These are phyloP conservation scores for Rhodocollybia butyracea DNA, from an alignment of 768 basidiomycete species.

Conservation along the genomic window DNA sequence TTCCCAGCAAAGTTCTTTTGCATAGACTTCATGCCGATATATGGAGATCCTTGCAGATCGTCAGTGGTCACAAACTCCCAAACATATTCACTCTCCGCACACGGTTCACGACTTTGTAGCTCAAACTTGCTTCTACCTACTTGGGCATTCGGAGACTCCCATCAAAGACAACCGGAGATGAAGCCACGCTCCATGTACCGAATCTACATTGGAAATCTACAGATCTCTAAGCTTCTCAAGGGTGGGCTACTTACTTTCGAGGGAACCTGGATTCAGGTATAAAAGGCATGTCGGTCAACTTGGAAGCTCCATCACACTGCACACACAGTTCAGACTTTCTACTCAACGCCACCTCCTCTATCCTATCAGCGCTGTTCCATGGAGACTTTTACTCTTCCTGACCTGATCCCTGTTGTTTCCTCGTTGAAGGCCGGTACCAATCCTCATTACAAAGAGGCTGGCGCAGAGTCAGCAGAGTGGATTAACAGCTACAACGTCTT, in stretches of 20 bases:
- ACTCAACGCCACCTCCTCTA: constrained; percentile 11
- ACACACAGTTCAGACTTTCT: background rate
- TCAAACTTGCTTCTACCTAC: background rate
- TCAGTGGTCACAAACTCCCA: too few relatives aligned
- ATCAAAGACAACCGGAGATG: constrained; percentile 6
- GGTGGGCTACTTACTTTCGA: background rate
- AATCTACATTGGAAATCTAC: constrained; percentile 4
- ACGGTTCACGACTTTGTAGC: background rate
- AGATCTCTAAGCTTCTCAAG: constrained; percentile 1
- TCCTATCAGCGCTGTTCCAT: too few relatives aligned
- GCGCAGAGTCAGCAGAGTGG: constrained; percentile 59
- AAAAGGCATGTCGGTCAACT: background rate
- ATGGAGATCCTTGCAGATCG: too few relatives aligned
- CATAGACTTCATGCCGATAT: too few relatives aligned
- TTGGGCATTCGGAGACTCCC: background rate
- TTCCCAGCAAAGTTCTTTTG: too few relatives aligned
- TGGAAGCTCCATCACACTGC: background rate
- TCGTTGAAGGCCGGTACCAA: constrained; percentile 48
- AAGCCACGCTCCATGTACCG: background rate
- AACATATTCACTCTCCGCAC: too few relatives aligned
- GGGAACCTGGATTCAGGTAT: background rate
- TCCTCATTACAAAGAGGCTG: constrained; percentile 53
- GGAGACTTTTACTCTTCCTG: constrained; percentile 56
- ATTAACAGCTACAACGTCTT: constrained; percentile 58
- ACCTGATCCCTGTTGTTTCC: constrained; percentile 48